phyloP scores from a whole-genome alignment of 2,329 filamentous ascomycete species.

The Xylariaceae sp. region DNA sequence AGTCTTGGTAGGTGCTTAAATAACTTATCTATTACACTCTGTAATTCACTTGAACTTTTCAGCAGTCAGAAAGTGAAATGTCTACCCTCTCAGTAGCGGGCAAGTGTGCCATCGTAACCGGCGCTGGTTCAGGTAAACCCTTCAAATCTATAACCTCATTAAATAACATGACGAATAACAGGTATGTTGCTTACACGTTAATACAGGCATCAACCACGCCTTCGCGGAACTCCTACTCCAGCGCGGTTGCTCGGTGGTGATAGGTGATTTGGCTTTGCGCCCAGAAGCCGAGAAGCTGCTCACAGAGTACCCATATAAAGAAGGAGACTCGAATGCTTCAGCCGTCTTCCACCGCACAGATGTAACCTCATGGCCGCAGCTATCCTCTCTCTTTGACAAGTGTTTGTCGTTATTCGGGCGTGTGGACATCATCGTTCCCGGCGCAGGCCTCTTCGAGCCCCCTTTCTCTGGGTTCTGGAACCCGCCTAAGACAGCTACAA shows the following conservation, averaged over 20 bases:
- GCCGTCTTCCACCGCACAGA: slow-evolving; percentile 8
- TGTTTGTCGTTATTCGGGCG: not conserved
- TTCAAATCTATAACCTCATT: not conserved
- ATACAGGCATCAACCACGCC: slow-evolving; percentile 6
- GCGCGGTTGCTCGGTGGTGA: slow-evolving; percentile 10
- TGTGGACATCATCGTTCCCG: slow-evolving; percentile 12
- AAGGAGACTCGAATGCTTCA: not conserved
- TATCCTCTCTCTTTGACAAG: slow-evolving; percentile 9
- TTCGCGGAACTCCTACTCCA: slow-evolving; percentile 7
- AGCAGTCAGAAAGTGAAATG: too few species aligned
- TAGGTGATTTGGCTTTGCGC: slow-evolving; percentile 2
- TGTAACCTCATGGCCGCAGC: slow-evolving; percentile 9
- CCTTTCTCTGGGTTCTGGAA: slow-evolving; percentile 12
- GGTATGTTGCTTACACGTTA: too few species aligned
- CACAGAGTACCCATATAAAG: not conserved
- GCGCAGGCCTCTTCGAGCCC: slow-evolving; percentile 18
- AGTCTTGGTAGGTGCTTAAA: too few species aligned
- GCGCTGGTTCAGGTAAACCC: slow-evolving; percentile 5
- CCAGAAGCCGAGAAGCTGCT: not conserved
- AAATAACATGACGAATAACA: not conserved
- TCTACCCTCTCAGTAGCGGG: slow-evolving; percentile 9
- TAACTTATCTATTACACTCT: too few species aligned
- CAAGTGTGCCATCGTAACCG: slow-evolving; percentile 13
- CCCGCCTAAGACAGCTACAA: slow-evolving; percentile 3
- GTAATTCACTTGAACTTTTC: too few species aligned